A percentile compares a stretch with the other conserved stretches of the same genome.
These are phyloP conservation scores for Eimeria tenella DNA, from an alignment of 169 alveolate species.

Conservation along the genomic window DNA sequence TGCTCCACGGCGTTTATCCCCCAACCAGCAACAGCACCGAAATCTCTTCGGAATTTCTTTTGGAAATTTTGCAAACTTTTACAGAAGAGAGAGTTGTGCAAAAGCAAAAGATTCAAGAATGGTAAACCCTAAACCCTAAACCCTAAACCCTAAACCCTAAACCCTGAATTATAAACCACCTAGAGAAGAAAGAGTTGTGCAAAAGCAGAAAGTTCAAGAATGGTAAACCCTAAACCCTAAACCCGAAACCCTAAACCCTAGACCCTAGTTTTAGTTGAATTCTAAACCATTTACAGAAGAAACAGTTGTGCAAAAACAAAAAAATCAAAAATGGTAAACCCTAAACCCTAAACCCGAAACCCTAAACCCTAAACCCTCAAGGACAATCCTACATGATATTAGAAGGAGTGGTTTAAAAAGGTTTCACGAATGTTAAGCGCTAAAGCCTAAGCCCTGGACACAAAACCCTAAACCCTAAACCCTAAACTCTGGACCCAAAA, in stretches of 20 bases:
- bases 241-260: no score
- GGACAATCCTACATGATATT: no score
- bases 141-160: neutral
- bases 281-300: neutral
- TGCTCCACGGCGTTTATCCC: slow-evolving; percentile 17
- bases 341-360: neutral
- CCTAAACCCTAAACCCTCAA: no score
- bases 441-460: no score
- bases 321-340: neutral
- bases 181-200: no score
- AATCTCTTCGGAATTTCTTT: neutral
- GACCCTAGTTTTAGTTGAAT: neutral
- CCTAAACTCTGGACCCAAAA: no score
- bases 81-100: neutral
- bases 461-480: no score
- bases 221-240: no score
- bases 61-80: slow-evolving; percentile 15
- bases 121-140: neutral
- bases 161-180: neutral
- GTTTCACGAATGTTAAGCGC: no score
- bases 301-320: neutral
- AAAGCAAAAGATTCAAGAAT: neutral
- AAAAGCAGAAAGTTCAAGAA: no score
- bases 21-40: slow-evolving; percentile 9
- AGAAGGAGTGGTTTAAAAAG: no score